phyloP scores from a whole-genome alignment of 2,329 filamentous ascomycete genomes.

The Nemania abortiva region DNA sequence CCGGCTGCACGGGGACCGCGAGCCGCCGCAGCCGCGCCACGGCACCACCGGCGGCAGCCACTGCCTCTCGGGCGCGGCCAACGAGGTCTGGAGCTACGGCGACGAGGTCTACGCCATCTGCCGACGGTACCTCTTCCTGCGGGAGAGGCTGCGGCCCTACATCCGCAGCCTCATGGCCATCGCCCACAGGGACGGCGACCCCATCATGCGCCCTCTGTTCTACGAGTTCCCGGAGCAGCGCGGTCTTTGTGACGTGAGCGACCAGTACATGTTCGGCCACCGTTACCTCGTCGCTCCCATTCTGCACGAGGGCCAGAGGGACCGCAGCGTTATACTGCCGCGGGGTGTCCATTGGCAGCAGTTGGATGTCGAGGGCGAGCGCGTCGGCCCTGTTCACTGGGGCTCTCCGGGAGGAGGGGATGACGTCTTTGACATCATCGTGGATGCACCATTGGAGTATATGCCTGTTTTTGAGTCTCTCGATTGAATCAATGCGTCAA shows the following conservation, averaged over 20 bases:
- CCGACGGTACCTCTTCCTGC: constrained; percentile 67
- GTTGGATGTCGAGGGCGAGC: constrained; percentile 31
- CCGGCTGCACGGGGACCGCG: constrained; percentile 74
- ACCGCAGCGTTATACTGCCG: constrained; percentile 36
- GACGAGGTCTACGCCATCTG: constrained; percentile 70
- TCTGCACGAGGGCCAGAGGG: constrained; percentile 58
- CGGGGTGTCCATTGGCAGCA: constrained; percentile 32
- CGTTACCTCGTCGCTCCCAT: constrained; percentile 71
- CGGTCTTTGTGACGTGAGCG: constrained; percentile 67
- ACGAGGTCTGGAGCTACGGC: constrained; percentile 77
- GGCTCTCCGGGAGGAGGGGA: not conserved
- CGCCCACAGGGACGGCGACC: constrained; percentile 69
- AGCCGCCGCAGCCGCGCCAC: constrained; percentile 61
- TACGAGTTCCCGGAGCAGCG: constrained; percentile 71
- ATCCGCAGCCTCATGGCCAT: constrained; percentile 68
- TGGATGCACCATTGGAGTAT: constrained; percentile 37
- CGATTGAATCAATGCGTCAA: not conserved
- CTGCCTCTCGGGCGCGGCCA: constrained; percentile 65
- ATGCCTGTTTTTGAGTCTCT: constrained; percentile 39
- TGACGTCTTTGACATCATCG: constrained; percentile 13
- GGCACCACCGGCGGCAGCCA: constrained; percentile 54
- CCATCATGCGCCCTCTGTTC: constrained; percentile 72
- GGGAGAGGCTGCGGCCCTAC: constrained; percentile 70
- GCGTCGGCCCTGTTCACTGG: constrained; percentile 26
- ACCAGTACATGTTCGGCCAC: constrained; percentile 73